A percentile compares a stretch with the other conserved stretches of the same genome.
Conservation (phyloP, 495 filamentous ascomycete species). For the Hypoxylon lienhwacheense region DNA sequence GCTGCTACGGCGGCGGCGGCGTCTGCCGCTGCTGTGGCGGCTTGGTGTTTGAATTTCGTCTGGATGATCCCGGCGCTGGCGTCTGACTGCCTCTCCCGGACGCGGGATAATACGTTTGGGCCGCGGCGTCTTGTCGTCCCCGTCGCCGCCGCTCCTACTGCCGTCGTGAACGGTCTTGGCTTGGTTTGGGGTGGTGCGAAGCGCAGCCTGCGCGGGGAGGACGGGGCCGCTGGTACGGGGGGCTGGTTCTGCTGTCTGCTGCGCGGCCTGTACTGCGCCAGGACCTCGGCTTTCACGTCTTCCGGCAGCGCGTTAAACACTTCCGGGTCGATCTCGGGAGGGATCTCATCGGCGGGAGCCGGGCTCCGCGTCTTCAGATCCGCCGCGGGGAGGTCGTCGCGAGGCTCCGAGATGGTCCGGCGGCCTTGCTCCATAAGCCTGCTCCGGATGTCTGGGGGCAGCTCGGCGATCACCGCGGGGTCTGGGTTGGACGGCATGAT, state of each 20-base stretch:
- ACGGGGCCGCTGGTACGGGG: no score
- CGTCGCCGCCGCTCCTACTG: no score
- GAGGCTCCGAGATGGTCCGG: conserved; percentile 22
- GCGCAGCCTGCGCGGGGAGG: conserved; percentile 60
- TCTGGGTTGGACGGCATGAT: conserved; percentile 81
- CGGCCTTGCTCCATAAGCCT: conserved; percentile 58
- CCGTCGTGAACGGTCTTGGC: no score
- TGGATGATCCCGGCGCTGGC: conserved; percentile 60
- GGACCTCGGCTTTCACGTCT: conserved; percentile 78
- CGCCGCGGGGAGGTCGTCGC: conserved; percentile 28
- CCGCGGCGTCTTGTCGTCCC: conserved; percentile 64
- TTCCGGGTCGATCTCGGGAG: conserved; percentile 67
- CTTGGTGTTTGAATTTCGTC: conserved; percentile 51
- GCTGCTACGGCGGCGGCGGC: conserved; percentile 8
- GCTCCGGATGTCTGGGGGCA: conserved; percentile 76
- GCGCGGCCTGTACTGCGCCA: conserved; percentile 62
- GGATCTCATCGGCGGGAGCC: conserved; percentile 38
- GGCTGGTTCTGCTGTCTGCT: conserved; percentile 48
- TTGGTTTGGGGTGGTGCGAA: conserved; percentile 53
- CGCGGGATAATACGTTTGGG: conserved; percentile 48
- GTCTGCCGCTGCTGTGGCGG: not conserved
- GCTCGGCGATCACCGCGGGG: conserved; percentile 70
- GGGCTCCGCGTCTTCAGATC: conserved; percentile 49
- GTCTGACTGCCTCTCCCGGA: conserved; percentile 45
- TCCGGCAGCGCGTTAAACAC: conserved; percentile 76